Evolutionary conservation across 2,329 filamentous ascomycete genomes (phyloP).

Genomic region (Aureobasidium sp.): DNA sequence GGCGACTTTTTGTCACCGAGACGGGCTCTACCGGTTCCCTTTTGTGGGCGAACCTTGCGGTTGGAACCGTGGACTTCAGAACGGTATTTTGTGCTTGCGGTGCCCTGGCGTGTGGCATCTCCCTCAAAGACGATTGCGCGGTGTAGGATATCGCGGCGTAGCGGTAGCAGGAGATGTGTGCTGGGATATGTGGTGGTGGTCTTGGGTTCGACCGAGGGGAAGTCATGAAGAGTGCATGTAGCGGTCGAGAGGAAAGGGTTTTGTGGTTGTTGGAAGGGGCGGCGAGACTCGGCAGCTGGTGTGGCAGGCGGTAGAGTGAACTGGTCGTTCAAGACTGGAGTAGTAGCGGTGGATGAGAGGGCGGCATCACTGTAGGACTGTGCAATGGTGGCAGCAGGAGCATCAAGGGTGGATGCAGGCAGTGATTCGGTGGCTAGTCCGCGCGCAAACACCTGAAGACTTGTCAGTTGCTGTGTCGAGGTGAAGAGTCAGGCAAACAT

Average conservation of each 20-base stretch:
- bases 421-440: slow-evolving; percentile 58
- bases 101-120: slow-evolving; percentile 87
- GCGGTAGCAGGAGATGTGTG: slow-evolving; percentile 86
- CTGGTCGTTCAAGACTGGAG: slow-evolving; percentile 27
- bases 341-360: slow-evolving; percentile 33
- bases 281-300: slow-evolving; percentile 23
- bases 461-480: not conserved
- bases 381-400: slow-evolving; percentile 32
- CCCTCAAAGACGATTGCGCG: slow-evolving; percentile 94
- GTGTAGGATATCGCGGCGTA: slow-evolving; percentile 93
- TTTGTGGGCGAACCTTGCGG: slow-evolving; percentile 86
- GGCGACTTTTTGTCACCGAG: slow-evolving; percentile 85
- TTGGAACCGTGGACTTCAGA: slow-evolving; percentile 86
- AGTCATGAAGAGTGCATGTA: slow-evolving; percentile 87
- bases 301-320: slow-evolving; percentile 24
- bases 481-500: not conserved
- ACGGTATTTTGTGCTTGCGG: slow-evolving; percentile 84
- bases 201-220: slow-evolving; percentile 88
- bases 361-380: slow-evolving; percentile 40
- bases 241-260: slow-evolving; percentile 66
- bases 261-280: slow-evolving; percentile 25
- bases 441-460: slow-evolving; percentile 45
- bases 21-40: slow-evolving; percentile 85
- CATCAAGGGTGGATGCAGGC: slow-evolving; percentile 27
- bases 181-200: slow-evolving; percentile 81